Evolutionary conservation across 2,329 filamentous ascomycete species (phyloP).

Genomic region (Diaporthe sp.): DNA sequence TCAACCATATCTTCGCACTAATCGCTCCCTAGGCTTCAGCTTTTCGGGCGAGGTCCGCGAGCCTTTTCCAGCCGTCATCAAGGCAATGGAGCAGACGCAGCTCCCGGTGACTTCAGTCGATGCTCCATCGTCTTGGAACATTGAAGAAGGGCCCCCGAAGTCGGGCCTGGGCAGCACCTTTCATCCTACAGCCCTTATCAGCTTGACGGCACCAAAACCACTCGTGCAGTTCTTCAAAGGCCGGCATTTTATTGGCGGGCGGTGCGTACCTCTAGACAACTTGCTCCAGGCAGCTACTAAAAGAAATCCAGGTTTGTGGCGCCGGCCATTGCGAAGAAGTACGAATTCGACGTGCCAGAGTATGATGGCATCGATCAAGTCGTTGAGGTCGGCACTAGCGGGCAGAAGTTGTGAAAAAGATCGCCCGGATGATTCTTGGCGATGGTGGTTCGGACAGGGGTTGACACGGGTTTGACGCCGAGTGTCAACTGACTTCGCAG

Average conservation of each 20-base stretch:
- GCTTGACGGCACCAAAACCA: constrained; percentile 93
- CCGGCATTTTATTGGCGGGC: constrained; percentile 90
- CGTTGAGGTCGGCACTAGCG: constrained; percentile 75
- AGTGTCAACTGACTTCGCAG: constrained; percentile 64
- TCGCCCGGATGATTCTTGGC: constrained; percentile 1
- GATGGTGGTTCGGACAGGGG: background rate
- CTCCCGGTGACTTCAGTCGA: constrained; percentile 90
- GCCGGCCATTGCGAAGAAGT: constrained; percentile 83
- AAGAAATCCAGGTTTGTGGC: constrained; percentile 78
- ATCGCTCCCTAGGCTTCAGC: constrained; percentile 76
- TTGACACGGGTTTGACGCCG: background rate
- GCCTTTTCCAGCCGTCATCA: constrained; percentile 87
- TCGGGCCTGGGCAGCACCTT: constrained; percentile 84
- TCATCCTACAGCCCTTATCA: constrained; percentile 84
- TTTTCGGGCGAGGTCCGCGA: constrained; percentile 94
- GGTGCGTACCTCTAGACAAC: constrained; percentile 60
- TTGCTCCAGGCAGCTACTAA: constrained; percentile 9
- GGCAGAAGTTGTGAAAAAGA: constrained; percentile 65
- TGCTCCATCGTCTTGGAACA: constrained; percentile 94
- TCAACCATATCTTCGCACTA: constrained; percentile 16
- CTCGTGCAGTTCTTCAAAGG: constrained; percentile 86
- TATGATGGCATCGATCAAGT: constrained; percentile 93
- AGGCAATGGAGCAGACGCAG: constrained; percentile 77
- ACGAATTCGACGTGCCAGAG: constrained; percentile 82
- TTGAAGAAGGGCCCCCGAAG: constrained; percentile 84